A percentile compares a stretch with the other conserved stretches of the same genome.
These are phyloP conservation scores for Colletotrichum chlorophyti DNA, from an alignment of 2,329 filamentous ascomycete species.

Conservation along the genomic window DNA sequence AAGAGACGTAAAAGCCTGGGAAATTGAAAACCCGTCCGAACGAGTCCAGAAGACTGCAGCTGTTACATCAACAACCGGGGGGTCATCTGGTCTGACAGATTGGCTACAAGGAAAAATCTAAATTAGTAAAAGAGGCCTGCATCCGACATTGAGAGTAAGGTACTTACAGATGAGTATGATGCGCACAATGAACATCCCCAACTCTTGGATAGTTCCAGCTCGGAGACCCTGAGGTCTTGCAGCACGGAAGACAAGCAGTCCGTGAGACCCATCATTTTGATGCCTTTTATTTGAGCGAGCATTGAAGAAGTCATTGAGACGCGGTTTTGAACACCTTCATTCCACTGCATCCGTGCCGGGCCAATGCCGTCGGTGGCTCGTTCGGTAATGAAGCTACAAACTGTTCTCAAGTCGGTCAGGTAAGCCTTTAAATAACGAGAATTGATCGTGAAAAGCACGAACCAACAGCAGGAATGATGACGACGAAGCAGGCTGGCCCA, in stretches of 20 bases:
- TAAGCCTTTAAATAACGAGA: background rate
- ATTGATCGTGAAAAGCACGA: conserved; percentile 32
- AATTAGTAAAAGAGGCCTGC: no score
- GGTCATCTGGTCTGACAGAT: conserved; percentile 11
- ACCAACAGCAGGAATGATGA: conserved; percentile 45
- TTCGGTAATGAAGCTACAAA: conserved; percentile 5
- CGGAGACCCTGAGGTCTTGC: conserved; percentile 42
- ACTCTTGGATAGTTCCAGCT: conserved; percentile 45
- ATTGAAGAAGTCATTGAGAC: conserved; percentile 38
- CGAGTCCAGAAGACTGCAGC: conserved; percentile 16
- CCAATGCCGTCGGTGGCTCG: conserved; percentile 9
- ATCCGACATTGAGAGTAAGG: no score
- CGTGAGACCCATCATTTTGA: conserved; percentile 44
- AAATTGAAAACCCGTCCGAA: conserved; percentile 23
- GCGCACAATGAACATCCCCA: conserved; percentile 19
- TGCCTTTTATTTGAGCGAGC: conserved; percentile 41
- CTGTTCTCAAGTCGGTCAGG: background rate
- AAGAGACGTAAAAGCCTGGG: conserved; percentile 32
- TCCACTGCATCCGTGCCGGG: conserved; percentile 34
- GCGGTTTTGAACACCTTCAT: conserved; percentile 38
- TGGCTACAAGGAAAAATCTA: background rate
- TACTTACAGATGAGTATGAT: conserved; percentile 27
- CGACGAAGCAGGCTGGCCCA: conserved; percentile 33
- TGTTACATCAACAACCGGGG: conserved; percentile 9
- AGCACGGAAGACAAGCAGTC: conserved; percentile 39